Evolutionary conservation across 257 asterid genomes (phyloP), one percentile per base, ranked within the genome.

Genomic region (Solanum bulbocastanum): DNA sequence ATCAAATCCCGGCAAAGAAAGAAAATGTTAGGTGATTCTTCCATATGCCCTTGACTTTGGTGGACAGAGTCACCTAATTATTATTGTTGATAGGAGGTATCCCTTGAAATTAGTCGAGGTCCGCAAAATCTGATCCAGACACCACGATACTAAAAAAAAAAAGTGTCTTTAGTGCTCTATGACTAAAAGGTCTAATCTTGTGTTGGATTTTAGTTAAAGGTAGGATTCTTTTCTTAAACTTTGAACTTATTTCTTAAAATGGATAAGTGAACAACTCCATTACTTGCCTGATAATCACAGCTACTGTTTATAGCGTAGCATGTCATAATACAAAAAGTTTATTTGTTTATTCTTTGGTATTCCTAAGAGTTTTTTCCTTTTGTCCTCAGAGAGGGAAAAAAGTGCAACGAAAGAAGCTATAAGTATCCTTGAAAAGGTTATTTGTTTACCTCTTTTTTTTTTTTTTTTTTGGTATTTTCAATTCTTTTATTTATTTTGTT

Each of bases 351-450:
- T 23, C 22, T 76, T 10, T 39, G 32, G 10, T 81, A 9, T 81
- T 81, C 42, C 69, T 49, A 49, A 81, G 42, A 46, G 2, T 18
- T 30, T 49, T 30, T 46, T 66, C 12, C 73, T 32, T 39, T 71
- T 86, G 52, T 82, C 84, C 44, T 37, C 89, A 92, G 93, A 89
- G 90, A 91, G 93, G 92, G 94, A 91, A 91, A 92, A 92, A 90
- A 92, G 94, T 58, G 94, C 94, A 74, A 92, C 93, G 49, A 92
- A 92, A 87, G 94, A 92, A 91, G 94, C 91, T 88, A 88, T 92
- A 58, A 75, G 86, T 30, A 87, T 92, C 74, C 83, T 92, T 86
- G 90, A 84, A 90, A 89, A 92, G 93, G 94, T 92, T 69, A 87
- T 74, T 9, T 79, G 83, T 84, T 88, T 32, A 65, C 69, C 36